Evolutionary conservation across 116 monocot species (phyloP).

Genomic region (Papilionanthe hybrid): DNA sequence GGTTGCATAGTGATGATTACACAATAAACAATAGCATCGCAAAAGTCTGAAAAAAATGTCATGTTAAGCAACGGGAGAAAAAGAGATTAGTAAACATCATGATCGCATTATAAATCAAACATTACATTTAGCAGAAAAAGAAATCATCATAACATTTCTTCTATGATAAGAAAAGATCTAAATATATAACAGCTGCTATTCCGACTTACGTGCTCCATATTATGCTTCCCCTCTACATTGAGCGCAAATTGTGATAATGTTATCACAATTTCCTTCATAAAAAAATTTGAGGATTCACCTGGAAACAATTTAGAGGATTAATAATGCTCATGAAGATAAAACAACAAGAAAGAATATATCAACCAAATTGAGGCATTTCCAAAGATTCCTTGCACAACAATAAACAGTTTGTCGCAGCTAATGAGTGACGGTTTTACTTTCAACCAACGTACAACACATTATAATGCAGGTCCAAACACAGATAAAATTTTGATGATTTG

Average conservation of each 20-base stretch:
- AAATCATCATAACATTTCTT: neutral
- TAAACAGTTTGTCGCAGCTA: neutral
- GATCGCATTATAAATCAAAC: neutral
- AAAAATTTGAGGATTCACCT: conserved; percentile 58
- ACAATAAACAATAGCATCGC: neutral
- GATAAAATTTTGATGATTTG: neutral
- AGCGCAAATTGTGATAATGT: conserved; percentile 38
- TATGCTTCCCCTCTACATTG: conserved; percentile 15
- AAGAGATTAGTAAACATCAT: neutral
- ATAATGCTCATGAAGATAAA: neutral
- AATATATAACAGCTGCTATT: neutral
- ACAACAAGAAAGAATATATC: neutral
- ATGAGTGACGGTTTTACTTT: neutral
- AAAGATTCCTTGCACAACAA: neutral
- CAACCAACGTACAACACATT: neutral
- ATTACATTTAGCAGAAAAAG: neutral
- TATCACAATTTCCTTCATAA: conserved; percentile 63
- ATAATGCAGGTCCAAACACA: neutral
- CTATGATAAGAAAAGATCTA: neutral
- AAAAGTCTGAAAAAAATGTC: neutral
- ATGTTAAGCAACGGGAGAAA: neutral
- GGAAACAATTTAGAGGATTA: conserved; percentile 5
- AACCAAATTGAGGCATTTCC: conserved; percentile 2
- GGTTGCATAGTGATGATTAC: neutral
- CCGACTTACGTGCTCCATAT: conserved; percentile 51